A percentile compares a stretch with the other conserved stretches of the same genome.
These are phyloP conservation scores for Geosmithia putterillii DNA, from an alignment of 2,329 filamentous ascomycete genomes.

Conservation along the genomic window DNA sequence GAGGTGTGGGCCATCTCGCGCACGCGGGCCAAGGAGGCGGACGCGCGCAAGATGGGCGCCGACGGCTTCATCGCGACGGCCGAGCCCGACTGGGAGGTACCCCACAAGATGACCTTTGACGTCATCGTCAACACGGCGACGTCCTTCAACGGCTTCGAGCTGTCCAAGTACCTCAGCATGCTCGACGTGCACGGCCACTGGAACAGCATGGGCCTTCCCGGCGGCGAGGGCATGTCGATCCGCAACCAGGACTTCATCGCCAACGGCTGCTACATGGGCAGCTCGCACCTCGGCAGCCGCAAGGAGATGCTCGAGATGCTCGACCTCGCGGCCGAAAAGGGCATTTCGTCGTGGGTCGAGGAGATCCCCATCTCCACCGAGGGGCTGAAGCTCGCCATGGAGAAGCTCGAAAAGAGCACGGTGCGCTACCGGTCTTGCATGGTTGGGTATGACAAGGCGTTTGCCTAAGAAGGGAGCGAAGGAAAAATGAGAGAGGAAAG, in stretches of 20 bases:
- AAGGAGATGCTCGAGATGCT: slow-evolving; percentile 62
- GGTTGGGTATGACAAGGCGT: slow-evolving; percentile 56
- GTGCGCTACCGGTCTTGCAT: slow-evolving; percentile 68
- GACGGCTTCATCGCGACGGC: slow-evolving; percentile 46
- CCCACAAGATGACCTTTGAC: slow-evolving; percentile 55
- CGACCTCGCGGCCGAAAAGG: slow-evolving; percentile 56
- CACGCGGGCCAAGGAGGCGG: slow-evolving; percentile 45
- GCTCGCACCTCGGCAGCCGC: slow-evolving; percentile 58
- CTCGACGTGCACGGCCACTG: slow-evolving; percentile 74
- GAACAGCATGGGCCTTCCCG: slow-evolving; percentile 69
- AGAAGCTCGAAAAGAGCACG: slow-evolving; percentile 56
- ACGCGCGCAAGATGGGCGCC: slow-evolving; percentile 46
- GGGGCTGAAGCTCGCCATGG: slow-evolving; percentile 57
- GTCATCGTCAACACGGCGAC: slow-evolving; percentile 67
- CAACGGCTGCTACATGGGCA: slow-evolving; percentile 64
- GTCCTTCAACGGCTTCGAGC: slow-evolving; percentile 54
- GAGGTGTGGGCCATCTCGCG: slow-evolving; percentile 52
- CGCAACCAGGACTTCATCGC: slow-evolving; percentile 62
- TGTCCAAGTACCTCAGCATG: slow-evolving; percentile 60
- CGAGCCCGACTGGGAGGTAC: slow-evolving; percentile 44
- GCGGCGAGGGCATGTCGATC: slow-evolving; percentile 57
- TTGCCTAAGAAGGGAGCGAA: slow-evolving; percentile 17
- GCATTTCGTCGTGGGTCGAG: slow-evolving; percentile 59
- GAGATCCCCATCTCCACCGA: slow-evolving; percentile 61
- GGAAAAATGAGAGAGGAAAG: too few species aligned